phyloP scores from a whole-genome alignment of 2,329 filamentous ascomycete genomes.

The Beauveria rudraprayagi region DNA sequence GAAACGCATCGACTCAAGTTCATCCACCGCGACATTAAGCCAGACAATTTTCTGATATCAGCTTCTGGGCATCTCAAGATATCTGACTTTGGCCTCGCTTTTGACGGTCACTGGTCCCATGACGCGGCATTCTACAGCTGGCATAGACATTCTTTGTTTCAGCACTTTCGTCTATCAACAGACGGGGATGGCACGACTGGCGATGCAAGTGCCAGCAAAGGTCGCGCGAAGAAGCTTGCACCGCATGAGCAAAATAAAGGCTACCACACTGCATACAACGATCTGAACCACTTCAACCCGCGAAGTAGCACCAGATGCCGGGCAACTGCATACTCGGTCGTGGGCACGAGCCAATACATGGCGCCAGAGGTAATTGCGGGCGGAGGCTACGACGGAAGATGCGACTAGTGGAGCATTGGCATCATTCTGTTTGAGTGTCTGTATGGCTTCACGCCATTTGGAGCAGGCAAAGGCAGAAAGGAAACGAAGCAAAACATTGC shows the following conservation, averaged over 20 bases:
- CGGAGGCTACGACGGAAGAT: constrained; percentile 79
- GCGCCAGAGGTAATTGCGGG: constrained; percentile 85
- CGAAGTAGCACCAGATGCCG: constrained; percentile 60
- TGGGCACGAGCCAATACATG: constrained; percentile 98
- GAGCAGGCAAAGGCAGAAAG: constrained; percentile 67
- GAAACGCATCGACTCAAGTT: constrained; percentile 81
- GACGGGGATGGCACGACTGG: constrained; percentile 67
- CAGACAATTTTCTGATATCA: constrained; percentile 92
- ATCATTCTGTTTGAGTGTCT: constrained; percentile 93
- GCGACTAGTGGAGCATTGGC: constrained; percentile 95
- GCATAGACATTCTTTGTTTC: constrained; percentile 69
- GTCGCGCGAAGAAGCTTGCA: constrained; percentile 24
- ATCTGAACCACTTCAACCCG: constrained; percentile 31
- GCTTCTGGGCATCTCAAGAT: constrained; percentile 87
- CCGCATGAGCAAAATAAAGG: constrained; percentile 26
- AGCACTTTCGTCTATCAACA: constrained; percentile 66
- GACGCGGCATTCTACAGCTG: constrained; percentile 80
- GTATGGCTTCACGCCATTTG: constrained; percentile 86
- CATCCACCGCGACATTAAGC: constrained; percentile 95
- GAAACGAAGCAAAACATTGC: constrained; percentile 82
- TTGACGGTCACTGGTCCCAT: constrained; percentile 92
- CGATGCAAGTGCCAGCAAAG: constrained; percentile 34
- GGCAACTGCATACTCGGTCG: constrained; percentile 71
- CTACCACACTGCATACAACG: constrained; percentile 18
- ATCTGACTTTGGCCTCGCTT: constrained; percentile 91